Evolutionary conservation across 148 eudicot genomes (phyloP).

Genomic region (Vaccinium macrocarpon): DNA sequence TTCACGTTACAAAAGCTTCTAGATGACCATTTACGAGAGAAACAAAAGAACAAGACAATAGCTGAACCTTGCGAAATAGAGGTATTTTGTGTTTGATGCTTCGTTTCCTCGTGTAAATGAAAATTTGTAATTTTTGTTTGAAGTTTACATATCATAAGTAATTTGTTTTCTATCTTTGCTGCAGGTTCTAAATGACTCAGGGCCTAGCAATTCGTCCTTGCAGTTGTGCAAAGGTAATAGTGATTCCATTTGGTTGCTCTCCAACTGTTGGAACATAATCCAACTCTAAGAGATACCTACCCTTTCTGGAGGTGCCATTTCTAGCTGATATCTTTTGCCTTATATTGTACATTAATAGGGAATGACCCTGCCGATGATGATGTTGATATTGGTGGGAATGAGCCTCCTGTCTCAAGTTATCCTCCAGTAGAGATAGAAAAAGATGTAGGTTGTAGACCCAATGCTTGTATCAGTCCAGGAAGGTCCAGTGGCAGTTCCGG

Average conservation of each 20-base stretch:
- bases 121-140: background rate
- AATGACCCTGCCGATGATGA: conserved; percentile 52
- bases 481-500: conserved; percentile 14
- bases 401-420: conserved; percentile 59
- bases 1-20: conserved; percentile 50
- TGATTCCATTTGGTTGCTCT: conserved; percentile 7
- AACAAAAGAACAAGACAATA: conserved; percentile 29
- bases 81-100: conserved; percentile 35
- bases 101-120: background rate
- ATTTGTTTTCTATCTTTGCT: conserved; percentile 14
- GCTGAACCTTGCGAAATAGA: conserved; percentile 71
- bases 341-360: conserved; percentile 27
- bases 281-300: background rate
- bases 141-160: background rate
- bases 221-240: conserved; percentile 51
- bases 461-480: conserved; percentile 21
- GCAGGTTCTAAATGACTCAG: conserved; percentile 57
- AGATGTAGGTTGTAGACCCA: conserved; percentile 23
- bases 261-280: background rate
- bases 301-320: background rate
- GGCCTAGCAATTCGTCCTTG: conserved; percentile 65
- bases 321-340: background rate
- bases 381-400: conserved; percentile 60
- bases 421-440: conserved; percentile 47
- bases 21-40: conserved; percentile 47